Evolutionary conservation across 805 yeast genomes (phyloP), one percentile per base, ranked within the genome.

Genomic region (Grigorovia yakushimaensis): DNA sequence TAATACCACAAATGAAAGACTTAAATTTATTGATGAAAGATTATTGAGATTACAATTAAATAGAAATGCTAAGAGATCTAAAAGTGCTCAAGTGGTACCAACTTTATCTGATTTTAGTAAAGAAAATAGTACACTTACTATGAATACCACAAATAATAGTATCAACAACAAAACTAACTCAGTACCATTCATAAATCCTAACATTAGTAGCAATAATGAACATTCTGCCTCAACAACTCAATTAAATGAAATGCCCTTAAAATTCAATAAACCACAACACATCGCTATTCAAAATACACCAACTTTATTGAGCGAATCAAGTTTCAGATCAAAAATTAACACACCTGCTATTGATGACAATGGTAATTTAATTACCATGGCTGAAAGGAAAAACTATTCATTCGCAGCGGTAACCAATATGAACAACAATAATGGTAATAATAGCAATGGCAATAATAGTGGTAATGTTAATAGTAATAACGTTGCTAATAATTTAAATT

Each of bases 1-100:
- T 52, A 69, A 70, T 20, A 61, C 65, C 46, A 75, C 77, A 40
- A 58, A 67, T 35, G 74, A 73, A 33, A 73, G 88, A 62, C 75
- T 78, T 50, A 66, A 65, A 44, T 71, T 64, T 58, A 74, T 68
- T 35, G 74, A 68, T 56, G 70, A 66, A 10, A 55, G 62, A 33
- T 55, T 62, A 6, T 23, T 57, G 37, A 61, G 59, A 44, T 54
- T 57, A 9, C 62, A 56, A 35, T 42, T 43, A 19, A 43, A 38
- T 17, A 44, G 36, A 24, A 49, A 49, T 5, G 27, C 44, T 10
- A 49, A 45, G 41, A 45, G 42, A 33, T 33, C 37, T 11, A 33
- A 33, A n/a, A 33, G 37, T 33, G 37, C 17, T 15, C 37, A 33
- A 33, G n/a, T 7, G 11, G n/a, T 33, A 3, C 37, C 37, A 33